Conservation (phyloP, 108 stramenopile genomes). For the Aurantiochytrium sp. region DNA sequence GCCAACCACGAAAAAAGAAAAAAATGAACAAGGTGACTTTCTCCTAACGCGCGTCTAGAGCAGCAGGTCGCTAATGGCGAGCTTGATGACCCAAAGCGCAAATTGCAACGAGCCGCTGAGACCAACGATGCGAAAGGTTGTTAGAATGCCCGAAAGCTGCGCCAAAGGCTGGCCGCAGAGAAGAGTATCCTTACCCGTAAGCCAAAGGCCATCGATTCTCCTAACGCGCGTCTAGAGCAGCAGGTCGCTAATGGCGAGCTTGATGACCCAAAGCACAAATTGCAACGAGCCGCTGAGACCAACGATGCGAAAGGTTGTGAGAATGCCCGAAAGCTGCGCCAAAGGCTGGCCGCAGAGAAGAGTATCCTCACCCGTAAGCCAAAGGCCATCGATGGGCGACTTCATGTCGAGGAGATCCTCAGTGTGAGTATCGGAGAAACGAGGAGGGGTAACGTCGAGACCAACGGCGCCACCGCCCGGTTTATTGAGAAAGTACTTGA, state of each 20-base stretch:
- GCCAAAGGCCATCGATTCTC: background rate
- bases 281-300: background rate
- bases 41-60: background rate
- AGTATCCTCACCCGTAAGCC: background rate
- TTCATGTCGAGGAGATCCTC: background rate
- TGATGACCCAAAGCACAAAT: background rate
- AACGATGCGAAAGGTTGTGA: background rate
- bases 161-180: background rate
- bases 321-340: background rate
- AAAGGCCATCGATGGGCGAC: background rate
- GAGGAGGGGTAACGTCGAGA: conserved; percentile 16
- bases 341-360: background rate
- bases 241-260: background rate
- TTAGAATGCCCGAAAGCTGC: background rate
- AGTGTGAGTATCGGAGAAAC: conserved; percentile 2
- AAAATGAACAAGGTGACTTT: background rate
- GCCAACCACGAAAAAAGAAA: background rate
- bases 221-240: background rate
- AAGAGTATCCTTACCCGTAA: background rate
- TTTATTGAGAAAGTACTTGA: conserved; percentile 40
- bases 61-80: background rate
- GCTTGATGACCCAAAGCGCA: background rate
- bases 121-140: background rate
- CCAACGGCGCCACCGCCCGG: conserved; percentile 30
- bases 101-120: background rate